Base-by-base conservation (phyloP, 768 basidiomycete genomes). In the Tephrocybe rancida region DNA sequence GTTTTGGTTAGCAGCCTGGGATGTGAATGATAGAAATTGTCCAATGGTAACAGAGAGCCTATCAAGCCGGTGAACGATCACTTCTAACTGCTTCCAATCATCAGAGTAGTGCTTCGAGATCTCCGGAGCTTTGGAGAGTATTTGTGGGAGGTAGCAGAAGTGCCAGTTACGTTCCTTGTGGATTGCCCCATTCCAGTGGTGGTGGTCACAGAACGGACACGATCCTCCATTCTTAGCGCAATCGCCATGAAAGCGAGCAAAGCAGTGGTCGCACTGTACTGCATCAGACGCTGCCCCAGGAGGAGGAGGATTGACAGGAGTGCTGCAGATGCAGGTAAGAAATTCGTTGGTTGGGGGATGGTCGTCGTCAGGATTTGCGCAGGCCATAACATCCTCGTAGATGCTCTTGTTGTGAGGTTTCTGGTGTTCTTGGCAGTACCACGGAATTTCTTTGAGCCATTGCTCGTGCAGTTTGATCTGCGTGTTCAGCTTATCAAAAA, bases 161-260 rank as follows among this genome's bases (percentile, higher is more conserved):
- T 93, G 90, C 83, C 85, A 94, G 60, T 78, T 88, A 44, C 92
- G 85, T 58, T 88, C 82, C 68, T 92, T 92, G 65, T 84, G 83
- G 48, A 93, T 86, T 3, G 87, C 81, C 18, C 91, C 91, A 60
- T 93, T 91, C 91, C 91, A 93, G 63, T 94, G 92, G 56, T 92
- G 88, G 61, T 92, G 90, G 58, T 94, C 91, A 59, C 91, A 94
- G 74, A 94, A 94, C 0, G 91, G 91, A 64, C 91, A 94, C 4
- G 91, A 94, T 30, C 91, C 92, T n/a, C 91, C 91, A 58, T 88
- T 90, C 59, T 86, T 86, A 10, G 90, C 91, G 61, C 91, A 93
- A 44, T 85, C 79, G 4, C 90, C 90, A 56, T 94, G 91, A 71
- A 94, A 94, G 44, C 90, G 77, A 44, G 91, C 92, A 66, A 82